These are phyloP conservation scores for Tilletia caries DNA, from an alignment of 1,284 basidiomycete species.

Conservation along the genomic window DNA sequence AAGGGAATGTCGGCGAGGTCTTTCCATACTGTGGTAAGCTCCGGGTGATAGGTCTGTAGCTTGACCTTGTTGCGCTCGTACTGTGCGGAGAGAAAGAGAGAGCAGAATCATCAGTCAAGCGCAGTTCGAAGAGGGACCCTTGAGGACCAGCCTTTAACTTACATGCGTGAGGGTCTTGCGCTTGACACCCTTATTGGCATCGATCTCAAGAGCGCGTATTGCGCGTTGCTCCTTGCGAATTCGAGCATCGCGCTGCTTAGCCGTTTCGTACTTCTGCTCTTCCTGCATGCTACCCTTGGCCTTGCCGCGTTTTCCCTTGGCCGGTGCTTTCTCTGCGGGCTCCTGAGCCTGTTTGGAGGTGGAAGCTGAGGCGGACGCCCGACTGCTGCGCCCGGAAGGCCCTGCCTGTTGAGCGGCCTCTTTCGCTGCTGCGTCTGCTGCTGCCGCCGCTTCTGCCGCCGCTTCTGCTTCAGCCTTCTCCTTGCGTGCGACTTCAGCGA, in stretches of 20 bases:
- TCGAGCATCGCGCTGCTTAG: slow-evolving; percentile 35
- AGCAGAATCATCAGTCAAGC: neutral
- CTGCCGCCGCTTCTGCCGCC: neutral
- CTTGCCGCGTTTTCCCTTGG: neutral
- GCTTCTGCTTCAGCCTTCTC: neutral
- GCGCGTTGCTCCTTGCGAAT: slow-evolving; percentile 28
- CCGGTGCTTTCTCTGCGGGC: neutral
- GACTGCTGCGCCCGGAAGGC: neutral
- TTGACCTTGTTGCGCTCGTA: slow-evolving; percentile 26
- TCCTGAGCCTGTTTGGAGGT: neutral
- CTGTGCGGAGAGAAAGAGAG: neutral
- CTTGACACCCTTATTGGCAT: neutral
- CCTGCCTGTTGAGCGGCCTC: neutral
- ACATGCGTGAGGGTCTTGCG: slow-evolving; percentile 57
- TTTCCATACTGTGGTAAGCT: slow-evolving; percentile 82
- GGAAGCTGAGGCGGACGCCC: neutral
- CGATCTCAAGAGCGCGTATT: slow-evolving; percentile 12
- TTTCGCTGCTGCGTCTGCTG: neutral
- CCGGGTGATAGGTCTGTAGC: slow-evolving; percentile 57
- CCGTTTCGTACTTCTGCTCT: slow-evolving; percentile 40
- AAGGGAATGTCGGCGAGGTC: slow-evolving; percentile 66
- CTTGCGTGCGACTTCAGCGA: neutral
- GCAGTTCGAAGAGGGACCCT: neutral
- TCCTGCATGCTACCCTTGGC: slow-evolving; percentile 21
- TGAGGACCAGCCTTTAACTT: slow-evolving; percentile 21